Base-by-base conservation (phyloP, 768 basidiomycete species). In the Amanita fuliginea region DNA sequence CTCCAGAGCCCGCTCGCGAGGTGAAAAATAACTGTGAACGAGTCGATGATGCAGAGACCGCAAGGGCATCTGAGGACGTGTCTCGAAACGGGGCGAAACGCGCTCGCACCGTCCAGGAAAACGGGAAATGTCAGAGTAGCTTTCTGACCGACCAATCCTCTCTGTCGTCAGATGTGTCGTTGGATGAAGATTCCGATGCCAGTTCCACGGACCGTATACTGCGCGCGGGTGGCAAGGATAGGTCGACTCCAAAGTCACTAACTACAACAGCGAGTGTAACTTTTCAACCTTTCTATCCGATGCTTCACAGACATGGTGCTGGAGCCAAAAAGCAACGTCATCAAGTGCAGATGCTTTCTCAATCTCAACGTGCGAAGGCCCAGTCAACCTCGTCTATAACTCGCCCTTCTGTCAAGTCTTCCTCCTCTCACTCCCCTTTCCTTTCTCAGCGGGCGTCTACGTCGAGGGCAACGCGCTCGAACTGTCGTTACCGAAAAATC, bases 401-500 rank as follows among this genome's bases (percentile, higher is more conserved):
- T 36, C 49, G 47, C 18, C 49, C 53, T 39, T 57, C 59, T 24
- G 46, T 21, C 33, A 24, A 41, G 40, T 52, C 36, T 36, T 10
- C 26, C 6, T 21, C 46, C 41, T 26, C 14, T 30, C 22, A 59
- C 53, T 10, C 49, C 56, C 19, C 61, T 59, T 8, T 53, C 52
- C 18, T 37, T 57, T 39, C 45, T 48, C 57, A 30, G 48, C 58
- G 2, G 58, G 6, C 46, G 33, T 55, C 62, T 10, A 70, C 63
- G 47, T 72, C 78, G 2, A 80, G 78, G 0, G 73, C 78, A 6
- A 83, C 81, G 13, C 75, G 83, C 4, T 83, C 83, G 3, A 73
- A 83, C 47, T 86, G 83, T 55, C 77, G 78, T 35, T 86, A 78
- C 60, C 81, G 80, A 57, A 77, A 74, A 52, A 80, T 86, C 57